Evolutionary conservation across 1,284 basidiomycete genomes (phyloP), one percentile per base, ranked within the genome.

Genomic region (Cutaneotrichosporon sp.): DNA sequence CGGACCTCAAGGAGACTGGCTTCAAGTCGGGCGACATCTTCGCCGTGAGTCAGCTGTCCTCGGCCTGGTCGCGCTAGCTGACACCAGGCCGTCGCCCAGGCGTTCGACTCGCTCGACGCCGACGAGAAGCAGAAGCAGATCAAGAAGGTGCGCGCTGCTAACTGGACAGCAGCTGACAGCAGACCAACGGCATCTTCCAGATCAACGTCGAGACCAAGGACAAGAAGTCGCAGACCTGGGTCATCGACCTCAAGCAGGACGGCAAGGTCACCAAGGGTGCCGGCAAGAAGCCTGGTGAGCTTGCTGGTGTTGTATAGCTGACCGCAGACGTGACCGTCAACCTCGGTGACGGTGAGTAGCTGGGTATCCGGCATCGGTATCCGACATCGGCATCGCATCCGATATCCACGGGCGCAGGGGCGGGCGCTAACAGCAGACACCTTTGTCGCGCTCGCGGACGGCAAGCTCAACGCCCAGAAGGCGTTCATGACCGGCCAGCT

Each of bases 121-220:
- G 81, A 84, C 62, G 89, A 95, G 81, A 92, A 87, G 82, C 84
- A 88, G 73, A 81, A 83, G 45, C 87, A 90, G 78, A 87, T 95
- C 64, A 93, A 94, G 81, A 95, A 94, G 88, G 92, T 90, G 42
- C 54, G 71, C 43, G 3, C 14, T 2, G 14, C 14, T 36, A 7
- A 34, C 6, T 14, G 20, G 24, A n/a, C 20, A 9, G 4, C 34
- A 45, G 47, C 65, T 55, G 47, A 61, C 43, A 4, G 54, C 68
- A 95, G 93, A 92, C 90, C 64, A 94, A 92, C 76, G 92, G 91
- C 68, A 86, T 95, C 78, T 95, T 97, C 79, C 90, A 95, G 81
- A 83, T 97, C 65, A 87, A 87, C 67, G 86, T 97, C 71, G 88
- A 89, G 80, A 93, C 94, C 76, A 82, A 79, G 20, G 84, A 84